Percentiles rank a stretch among this genome's conserved stretches.
phyloP scores from a whole-genome alignment of 2,329 filamentous ascomycete species.

The Coniochaeta hoffmannii region DNA sequence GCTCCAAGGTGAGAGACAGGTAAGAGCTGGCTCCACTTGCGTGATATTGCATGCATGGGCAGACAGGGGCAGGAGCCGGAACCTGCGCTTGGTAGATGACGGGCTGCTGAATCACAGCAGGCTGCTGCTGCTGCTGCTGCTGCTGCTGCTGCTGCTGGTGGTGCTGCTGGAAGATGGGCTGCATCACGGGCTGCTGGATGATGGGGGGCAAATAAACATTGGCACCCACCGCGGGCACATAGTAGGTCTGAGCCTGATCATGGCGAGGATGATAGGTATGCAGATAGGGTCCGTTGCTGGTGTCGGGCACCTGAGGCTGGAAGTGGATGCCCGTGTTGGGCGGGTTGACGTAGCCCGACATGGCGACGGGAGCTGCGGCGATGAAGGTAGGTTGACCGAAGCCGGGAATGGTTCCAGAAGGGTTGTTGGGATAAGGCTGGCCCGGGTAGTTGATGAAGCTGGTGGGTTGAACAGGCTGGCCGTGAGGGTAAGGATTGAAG shows the following conservation, averaged over 20 bases:
- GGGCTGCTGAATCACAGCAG: not conserved
- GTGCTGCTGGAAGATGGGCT: not conserved
- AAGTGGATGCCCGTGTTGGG: constrained; percentile 40
- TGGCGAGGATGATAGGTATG: constrained; percentile 50
- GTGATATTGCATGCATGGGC: not conserved
- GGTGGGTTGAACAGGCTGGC: not conserved
- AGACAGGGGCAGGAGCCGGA: not conserved
- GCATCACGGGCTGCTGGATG: not conserved
- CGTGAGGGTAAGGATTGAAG: not conserved
- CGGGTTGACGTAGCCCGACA: constrained; percentile 33
- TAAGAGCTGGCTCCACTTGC: constrained; percentile 2
- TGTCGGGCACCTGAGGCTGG: constrained; percentile 52
- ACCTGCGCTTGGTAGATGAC: not conserved
- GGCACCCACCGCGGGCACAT: constrained; percentile 3
- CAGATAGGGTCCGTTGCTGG: constrained; percentile 44
- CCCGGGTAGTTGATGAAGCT: not conserved
- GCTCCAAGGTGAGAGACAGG: not conserved
- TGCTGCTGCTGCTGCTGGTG: not conserved
- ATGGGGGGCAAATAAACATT: not conserved
- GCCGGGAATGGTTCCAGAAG: not conserved
- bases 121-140: not conserved
- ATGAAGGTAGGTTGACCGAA: not conserved
- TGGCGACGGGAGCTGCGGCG: constrained; percentile 13
- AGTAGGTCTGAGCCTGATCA: constrained; percentile 22
- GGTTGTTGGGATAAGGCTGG: not conserved